Percentiles rank a stretch among this genome's conserved stretches.
These are phyloP conservation scores for Rhodomyrtus tomentosa DNA, from an alignment of 345 rosid genomes.

Conservation along the genomic window DNA sequence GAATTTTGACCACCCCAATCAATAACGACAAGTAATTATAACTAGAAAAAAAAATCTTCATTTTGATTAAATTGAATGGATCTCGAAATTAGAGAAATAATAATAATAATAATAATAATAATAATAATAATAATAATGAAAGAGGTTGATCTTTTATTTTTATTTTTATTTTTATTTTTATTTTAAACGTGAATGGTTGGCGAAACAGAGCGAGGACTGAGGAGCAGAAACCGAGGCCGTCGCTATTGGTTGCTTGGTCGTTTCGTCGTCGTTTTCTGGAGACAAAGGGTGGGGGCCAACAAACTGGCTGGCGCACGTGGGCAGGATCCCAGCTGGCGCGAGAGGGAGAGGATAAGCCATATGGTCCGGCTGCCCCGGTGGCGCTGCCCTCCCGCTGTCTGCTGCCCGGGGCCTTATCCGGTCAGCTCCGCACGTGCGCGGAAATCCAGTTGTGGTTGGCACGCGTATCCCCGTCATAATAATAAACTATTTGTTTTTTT, in stretches of 20 bases:
- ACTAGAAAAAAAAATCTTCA: neutral
- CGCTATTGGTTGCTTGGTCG: conserved; percentile 16
- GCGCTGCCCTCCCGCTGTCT: conserved; percentile 15
- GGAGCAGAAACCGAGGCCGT: conserved; percentile 18
- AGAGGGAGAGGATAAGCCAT: neutral
- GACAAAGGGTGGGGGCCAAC: neutral
- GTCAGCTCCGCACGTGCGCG: conserved; percentile 4
- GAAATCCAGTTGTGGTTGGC: neutral
- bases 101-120: neutral
- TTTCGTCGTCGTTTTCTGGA: conserved; percentile 13
- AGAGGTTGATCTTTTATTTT: neutral
- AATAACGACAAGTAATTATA: neutral
- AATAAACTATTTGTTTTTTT: too few species aligned
- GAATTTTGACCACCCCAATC: neutral
- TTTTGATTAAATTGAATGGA: neutral
- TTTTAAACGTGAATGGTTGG: neutral
- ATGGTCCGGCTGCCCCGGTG: neutral
- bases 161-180: neutral
- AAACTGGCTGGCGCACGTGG: conserved; percentile 6
- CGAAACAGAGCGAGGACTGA: too few species aligned
- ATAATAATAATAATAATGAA: neutral
- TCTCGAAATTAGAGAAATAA: neutral
- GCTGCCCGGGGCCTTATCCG: conserved; percentile 14
- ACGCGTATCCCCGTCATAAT: neutral
- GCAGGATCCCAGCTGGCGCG: neutral